These are phyloP conservation scores for Taiozyma sp. DNA, from an alignment of 1,139 yeast genomes.

Conservation along the genomic window DNA sequence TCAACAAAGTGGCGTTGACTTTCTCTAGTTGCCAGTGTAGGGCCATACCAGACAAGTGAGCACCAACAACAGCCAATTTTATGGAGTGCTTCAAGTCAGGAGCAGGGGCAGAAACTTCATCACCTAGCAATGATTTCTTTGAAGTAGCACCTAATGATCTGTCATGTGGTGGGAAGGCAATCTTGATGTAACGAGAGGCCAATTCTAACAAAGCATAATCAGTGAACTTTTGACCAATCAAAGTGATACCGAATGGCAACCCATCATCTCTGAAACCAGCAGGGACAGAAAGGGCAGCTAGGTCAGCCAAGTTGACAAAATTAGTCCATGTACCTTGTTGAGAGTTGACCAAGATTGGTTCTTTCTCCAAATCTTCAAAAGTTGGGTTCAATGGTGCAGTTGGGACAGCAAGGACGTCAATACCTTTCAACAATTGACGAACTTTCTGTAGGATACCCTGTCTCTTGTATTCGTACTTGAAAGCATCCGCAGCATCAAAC, in stretches of 20 bases:
- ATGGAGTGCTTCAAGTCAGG: constrained; percentile 37
- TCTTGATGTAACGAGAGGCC: constrained; percentile 64
- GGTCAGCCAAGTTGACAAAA: constrained; percentile 90
- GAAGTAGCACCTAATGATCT: constrained; percentile 42
- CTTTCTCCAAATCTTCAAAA: constrained; percentile 60
- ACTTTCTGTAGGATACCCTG: constrained; percentile 69
- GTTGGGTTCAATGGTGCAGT: constrained; percentile 93
- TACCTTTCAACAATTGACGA: constrained; percentile 44
- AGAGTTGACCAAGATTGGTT: constrained; percentile 83
- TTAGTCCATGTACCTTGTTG: constrained; percentile 96
- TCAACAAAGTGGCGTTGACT: constrained; percentile 71
- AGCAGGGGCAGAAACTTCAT: constrained; percentile 37
- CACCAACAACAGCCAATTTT: constrained; percentile 91
- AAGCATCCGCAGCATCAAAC: constrained; percentile 78
- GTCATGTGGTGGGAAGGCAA: constrained; percentile 39
- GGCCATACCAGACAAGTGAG: constrained; percentile 85
- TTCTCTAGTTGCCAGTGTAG: constrained; percentile 91
- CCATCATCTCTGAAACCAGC: constrained; percentile 84
- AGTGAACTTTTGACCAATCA: constrained; percentile 74
- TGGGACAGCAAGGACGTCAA: constrained; percentile 83
- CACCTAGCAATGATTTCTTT: constrained; percentile 27
- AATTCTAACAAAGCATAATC: constrained; percentile 86
- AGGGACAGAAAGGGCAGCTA: constrained; percentile 89
- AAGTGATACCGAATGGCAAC: constrained; percentile 84
- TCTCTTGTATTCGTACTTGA: constrained; percentile 80